phyloP scores from a whole-genome alignment of 768 basidiomycete species.

The Serendipita sp. region DNA sequence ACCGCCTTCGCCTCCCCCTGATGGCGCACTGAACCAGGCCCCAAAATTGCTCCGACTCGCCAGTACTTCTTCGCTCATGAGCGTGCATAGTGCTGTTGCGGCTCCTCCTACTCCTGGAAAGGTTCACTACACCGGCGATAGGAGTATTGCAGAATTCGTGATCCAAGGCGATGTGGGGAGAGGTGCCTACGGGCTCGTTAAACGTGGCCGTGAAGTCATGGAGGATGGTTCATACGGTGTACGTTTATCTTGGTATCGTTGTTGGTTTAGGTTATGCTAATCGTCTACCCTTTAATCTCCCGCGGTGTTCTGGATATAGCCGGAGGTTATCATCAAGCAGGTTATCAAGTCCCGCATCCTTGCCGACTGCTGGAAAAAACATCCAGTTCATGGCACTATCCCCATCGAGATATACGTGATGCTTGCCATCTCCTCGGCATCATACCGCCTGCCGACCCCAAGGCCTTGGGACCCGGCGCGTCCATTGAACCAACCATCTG shows the following conservation, averaged over 20 bases:
- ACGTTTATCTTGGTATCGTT: slow-evolving; percentile 20
- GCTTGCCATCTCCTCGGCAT: slow-evolving; percentile 72
- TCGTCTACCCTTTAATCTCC: slow-evolving; percentile 10
- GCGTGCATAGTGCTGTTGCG: slow-evolving; percentile 31
- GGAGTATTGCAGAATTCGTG: slow-evolving; percentile 71
- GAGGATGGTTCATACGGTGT: slow-evolving; percentile 71
- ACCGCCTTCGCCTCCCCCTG: slow-evolving; percentile 39
- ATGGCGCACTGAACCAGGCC: background rate
- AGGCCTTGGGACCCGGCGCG: slow-evolving; percentile 74
- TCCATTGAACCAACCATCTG: slow-evolving; percentile 15
- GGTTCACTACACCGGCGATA: slow-evolving; percentile 30
- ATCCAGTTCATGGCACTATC: slow-evolving; percentile 85
- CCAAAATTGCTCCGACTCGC: slow-evolving; percentile 44
- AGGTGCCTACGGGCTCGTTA: slow-evolving; percentile 91
- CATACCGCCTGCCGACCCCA: slow-evolving; percentile 54
- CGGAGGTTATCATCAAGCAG: slow-evolving; percentile 88
- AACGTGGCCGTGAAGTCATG: slow-evolving; percentile 66
- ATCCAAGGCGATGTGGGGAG: slow-evolving; percentile 79
- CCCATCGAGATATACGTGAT: slow-evolving; percentile 96
- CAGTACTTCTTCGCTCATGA: slow-evolving; percentile 49
- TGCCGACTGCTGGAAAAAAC: slow-evolving; percentile 99
- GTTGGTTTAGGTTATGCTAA: background rate
- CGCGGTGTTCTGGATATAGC: slow-evolving; percentile 29
- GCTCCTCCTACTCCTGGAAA: slow-evolving; percentile 19
- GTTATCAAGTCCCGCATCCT: slow-evolving; percentile 97